phyloP scores from a whole-genome alignment of 169 alveolate species.

The Prorocentrum cordatum region DNA sequence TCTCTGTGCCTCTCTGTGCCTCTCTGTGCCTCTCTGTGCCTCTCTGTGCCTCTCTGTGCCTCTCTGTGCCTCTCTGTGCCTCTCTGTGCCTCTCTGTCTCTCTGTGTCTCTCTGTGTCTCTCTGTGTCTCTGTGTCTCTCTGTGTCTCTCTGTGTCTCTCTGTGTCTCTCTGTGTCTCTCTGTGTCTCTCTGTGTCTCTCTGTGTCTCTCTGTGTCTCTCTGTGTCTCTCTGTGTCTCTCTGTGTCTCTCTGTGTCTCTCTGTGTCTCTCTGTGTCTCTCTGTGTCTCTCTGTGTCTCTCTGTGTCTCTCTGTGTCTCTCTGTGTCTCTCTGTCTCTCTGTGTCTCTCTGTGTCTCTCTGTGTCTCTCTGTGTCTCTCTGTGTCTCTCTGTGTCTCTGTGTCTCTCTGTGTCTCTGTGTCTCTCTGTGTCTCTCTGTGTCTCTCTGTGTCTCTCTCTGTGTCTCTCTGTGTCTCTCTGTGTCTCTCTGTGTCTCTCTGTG shows the following conservation, averaged over 20 bases:
- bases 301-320: neutral
- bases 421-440: neutral
- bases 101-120: neutral
- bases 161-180: neutral
- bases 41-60: neutral
- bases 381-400: neutral
- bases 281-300: neutral
- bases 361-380: neutral
- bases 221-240: neutral
- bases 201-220: neutral
- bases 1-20: neutral
- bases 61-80: neutral
- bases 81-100: neutral
- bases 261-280: neutral
- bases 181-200: neutral
- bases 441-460: neutral
- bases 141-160: neutral
- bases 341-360: neutral
- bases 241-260: neutral
- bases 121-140: neutral
- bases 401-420: neutral
- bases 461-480: neutral
- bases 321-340: neutral
- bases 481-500: neutral
- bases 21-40: neutral